Percentiles rank a stretch among this genome's conserved stretches.
Conservation (phyloP, 2,329 filamentous ascomycete genomes). For the Neurospora crassa region DNA sequence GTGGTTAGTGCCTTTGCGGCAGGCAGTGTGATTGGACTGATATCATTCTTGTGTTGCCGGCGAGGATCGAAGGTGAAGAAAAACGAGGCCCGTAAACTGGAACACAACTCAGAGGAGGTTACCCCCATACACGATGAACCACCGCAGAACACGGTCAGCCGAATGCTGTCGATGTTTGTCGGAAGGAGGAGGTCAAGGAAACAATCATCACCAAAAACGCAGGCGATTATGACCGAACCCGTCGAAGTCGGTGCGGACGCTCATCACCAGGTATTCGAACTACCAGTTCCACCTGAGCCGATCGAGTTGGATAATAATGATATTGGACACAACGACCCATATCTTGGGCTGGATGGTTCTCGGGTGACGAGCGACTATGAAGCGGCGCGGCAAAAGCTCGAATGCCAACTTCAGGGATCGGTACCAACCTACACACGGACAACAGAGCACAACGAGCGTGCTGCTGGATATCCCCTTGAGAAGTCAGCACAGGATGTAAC, state of each 20-base stretch:
- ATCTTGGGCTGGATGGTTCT: constrained; percentile 28
- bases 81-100: constrained; percentile 16
- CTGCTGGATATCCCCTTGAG: constrained; percentile 7
- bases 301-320: constrained; percentile 38
- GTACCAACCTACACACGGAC: constrained; percentile 36
- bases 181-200: constrained; percentile 26
- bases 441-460: constrained; percentile 14
- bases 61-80: constrained; percentile 23
- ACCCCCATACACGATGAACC: constrained; percentile 24
- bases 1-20: constrained; percentile 31
- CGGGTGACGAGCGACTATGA: constrained; percentile 38
- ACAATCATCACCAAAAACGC: constrained; percentile 15
- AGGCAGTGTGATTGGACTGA: constrained; percentile 22
- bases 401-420: constrained; percentile 40
- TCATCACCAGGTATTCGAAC: constrained; percentile 41
- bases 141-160: constrained; percentile 26
- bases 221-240: constrained; percentile 24
- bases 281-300: constrained; percentile 36
- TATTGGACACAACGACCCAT: constrained; percentile 29
- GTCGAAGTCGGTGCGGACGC: constrained; percentile 32
- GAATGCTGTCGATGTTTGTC: constrained; percentile 35
- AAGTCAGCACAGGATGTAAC: constrained; percentile 25
- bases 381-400: constrained; percentile 38
- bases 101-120: constrained; percentile 28
- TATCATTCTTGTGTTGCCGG: constrained; percentile 23